These are phyloP conservation scores for Prunus mira DNA, from an alignment of 306 rosid species.

Conservation along the genomic window DNA sequence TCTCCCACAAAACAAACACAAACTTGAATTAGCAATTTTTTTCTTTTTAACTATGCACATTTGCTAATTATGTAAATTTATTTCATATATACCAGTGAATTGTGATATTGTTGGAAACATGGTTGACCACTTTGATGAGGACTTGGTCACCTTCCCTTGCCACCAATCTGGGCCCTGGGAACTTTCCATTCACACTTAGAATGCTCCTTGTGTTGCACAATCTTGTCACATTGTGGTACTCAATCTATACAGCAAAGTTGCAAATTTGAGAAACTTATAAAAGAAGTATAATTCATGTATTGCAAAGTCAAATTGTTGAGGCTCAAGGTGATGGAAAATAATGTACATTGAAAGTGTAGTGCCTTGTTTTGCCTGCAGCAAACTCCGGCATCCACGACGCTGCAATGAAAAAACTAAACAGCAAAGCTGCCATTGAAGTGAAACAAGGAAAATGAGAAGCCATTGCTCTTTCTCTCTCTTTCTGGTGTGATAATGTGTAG, in stretches of 20 bases:
- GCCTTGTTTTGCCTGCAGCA: conserved; percentile 56
- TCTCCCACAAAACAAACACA: background rate
- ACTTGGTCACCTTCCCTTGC: conserved; percentile 87
- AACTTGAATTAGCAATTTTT: background rate
- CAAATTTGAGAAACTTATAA: background rate
- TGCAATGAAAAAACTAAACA: conserved; percentile 35
- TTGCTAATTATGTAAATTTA: background rate
- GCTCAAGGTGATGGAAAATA: background rate
- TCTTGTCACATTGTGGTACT: conserved; percentile 52
- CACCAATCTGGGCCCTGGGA: conserved; percentile 69
- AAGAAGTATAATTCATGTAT: background rate
- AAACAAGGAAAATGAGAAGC: conserved; percentile 16
- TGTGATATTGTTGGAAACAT: conserved; percentile 55
- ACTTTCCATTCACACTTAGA: conserved; percentile 59
- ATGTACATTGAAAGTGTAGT: conserved; percentile 70
- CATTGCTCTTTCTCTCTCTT: conserved; percentile 20
- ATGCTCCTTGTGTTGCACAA: conserved; percentile 68
- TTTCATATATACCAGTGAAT: conserved; percentile 63
- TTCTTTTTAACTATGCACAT: background rate
- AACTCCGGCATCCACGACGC: conserved; percentile 36
- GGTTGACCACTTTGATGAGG: conserved; percentile 58
- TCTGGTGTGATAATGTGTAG: background rate
- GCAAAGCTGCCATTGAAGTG: conserved; percentile 32
- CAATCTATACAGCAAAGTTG: conserved; percentile 30
- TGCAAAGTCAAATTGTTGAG: background rate